Base-by-base conservation (phyloP, 306 rosid genomes). In the Cotoneaster glaucophyllus region DNA sequence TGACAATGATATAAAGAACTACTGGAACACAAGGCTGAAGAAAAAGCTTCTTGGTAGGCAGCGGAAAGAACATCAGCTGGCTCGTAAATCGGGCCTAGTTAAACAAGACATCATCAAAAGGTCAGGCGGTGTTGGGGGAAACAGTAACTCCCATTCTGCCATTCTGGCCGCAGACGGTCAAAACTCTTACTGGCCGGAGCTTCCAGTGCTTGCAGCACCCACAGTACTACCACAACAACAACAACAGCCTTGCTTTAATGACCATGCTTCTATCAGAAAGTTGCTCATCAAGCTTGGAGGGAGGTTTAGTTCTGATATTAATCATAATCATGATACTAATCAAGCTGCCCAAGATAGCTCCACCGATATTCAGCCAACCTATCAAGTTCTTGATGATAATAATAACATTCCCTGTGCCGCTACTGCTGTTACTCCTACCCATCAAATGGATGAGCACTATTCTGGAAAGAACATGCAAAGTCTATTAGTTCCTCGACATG, bases 21-120 rank as follows among this genome's bases (percentile, higher is more conserved):
- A 93, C 65, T 93, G 98, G 98, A 93, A 93, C 87, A 93, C 98
- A 11, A 93, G 85, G 81, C 87, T 93, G 88, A 93, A 90, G 89
- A 93, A 90, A 81, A 93, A 89, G 85, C 87, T 93, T 69, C 81
- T 90, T 31, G 98, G 96, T 6, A 93, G 87, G 87, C 93, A 90
- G 34, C 87, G 97, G 11, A 91, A 86, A 64, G 90, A 87, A 52
- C 89, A 71, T 19, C 82, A 81, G 31, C 59, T 50, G 48, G 76
- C 85, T 69, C 93, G 88, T 13, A 80, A 75, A 66, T 82, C 69
- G 3, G 79, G 67, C 62, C 67, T 61, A 63, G 31, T 81, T 37
- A 88, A 85, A 82, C 83, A 83, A 6, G 88, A 73, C 39, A 85
- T n/a, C 56, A 77, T 79, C 50, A 76, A 80, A 67, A 45, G 63